A percentile compares a stretch with the other conserved stretches of the same genome.
Conservation (phyloP, 2,329 filamentous ascomycete species). For the Rhinocladiella mackenziei region DNA sequence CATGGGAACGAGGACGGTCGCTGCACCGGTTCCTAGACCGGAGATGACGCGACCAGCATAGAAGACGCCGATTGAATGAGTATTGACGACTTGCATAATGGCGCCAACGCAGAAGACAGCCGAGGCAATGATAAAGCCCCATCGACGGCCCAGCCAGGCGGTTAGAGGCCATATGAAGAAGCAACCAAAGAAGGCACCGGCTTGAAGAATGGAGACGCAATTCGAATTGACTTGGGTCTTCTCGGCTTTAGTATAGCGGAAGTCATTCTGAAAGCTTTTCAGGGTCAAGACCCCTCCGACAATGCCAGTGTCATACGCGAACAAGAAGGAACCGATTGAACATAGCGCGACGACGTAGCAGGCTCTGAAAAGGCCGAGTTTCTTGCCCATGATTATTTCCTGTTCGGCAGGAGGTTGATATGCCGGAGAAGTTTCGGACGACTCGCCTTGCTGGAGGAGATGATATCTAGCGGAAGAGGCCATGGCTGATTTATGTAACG, state of each 20-base stretch:
- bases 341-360: slow-evolving; percentile 37
- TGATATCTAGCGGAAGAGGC: slow-evolving; percentile 19
- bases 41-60: slow-evolving; percentile 48
- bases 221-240: slow-evolving; percentile 45
- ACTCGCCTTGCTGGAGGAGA: slow-evolving; percentile 15
- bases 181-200: slow-evolving; percentile 52
- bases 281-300: slow-evolving; percentile 47
- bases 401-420: slow-evolving; percentile 9
- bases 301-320: slow-evolving; percentile 44
- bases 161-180: slow-evolving; percentile 49
- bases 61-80: slow-evolving; percentile 43
- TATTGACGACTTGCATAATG: slow-evolving; percentile 45
- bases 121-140: slow-evolving; percentile 45
- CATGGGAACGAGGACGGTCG: slow-evolving; percentile 43
- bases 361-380: slow-evolving; percentile 36
- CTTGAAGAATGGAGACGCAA: slow-evolving; percentile 50
- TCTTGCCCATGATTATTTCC: slow-evolving; percentile 32
- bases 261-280: slow-evolving; percentile 43
- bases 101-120: slow-evolving; percentile 39
- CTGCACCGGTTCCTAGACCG: slow-evolving; percentile 48
- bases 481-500: slow-evolving; percentile 12
- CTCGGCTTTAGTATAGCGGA: slow-evolving; percentile 39
- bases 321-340: slow-evolving; percentile 40
- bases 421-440: slow-evolving; percentile 9
- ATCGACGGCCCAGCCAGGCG: slow-evolving; percentile 44